Evolutionary conservation across 164 flowering plant species (phyloP), one percentile per base, ranked within the genome.

Genomic region (Liquidambar formosana): DNA sequence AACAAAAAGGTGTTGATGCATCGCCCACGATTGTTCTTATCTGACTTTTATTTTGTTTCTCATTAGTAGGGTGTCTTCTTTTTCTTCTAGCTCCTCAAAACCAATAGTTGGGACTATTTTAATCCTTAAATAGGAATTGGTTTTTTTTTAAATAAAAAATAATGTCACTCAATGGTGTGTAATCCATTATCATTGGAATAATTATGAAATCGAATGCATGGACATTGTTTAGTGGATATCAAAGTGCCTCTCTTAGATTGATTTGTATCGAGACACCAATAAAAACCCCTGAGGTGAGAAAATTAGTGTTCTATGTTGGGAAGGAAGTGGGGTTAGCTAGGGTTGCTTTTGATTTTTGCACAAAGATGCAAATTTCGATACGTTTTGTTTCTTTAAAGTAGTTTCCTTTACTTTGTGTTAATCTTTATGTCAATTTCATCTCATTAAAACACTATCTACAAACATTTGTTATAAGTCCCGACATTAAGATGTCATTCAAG

Each of bases 21-120:
- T 43, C 46, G 23, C 25, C 66, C 72, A 69, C 72, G 49, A 68
- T 12, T 57, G 46, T 47, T 23, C 48, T 52, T 65, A 10, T 52
- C 16, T n/a, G n/a, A n/a, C n/a, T n/a, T 65, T 11, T 8, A 8
- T 18, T 33, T 51, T 14, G 16, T 49, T 49, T 49, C 53, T 8
- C 53, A 5, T 49, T 49, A 16, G n/a, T 2, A 49, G 12, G 53
- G 53, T 49, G 53, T 8, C 53, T 49, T 16, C 16, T 49, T 49
- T 49, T 33, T 44, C 33, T 52, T 28, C n/a, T n/a, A n/a, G n/a
- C n/a, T n/a, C n/a, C n/a, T n/a, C n/a, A n/a, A n/a, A n/a, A n/a
- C n/a, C n/a, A n/a, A n/a, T n/a, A n/a, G n/a, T n/a, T n/a, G n/a
- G n/a, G n/a, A n/a, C n/a, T n/a, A n/a, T n/a, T n/a, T n/a, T n/a